These are phyloP conservation scores for Microsporum audouinii DNA, from an alignment of 2,329 filamentous ascomycete species.

Conservation along the genomic window DNA sequence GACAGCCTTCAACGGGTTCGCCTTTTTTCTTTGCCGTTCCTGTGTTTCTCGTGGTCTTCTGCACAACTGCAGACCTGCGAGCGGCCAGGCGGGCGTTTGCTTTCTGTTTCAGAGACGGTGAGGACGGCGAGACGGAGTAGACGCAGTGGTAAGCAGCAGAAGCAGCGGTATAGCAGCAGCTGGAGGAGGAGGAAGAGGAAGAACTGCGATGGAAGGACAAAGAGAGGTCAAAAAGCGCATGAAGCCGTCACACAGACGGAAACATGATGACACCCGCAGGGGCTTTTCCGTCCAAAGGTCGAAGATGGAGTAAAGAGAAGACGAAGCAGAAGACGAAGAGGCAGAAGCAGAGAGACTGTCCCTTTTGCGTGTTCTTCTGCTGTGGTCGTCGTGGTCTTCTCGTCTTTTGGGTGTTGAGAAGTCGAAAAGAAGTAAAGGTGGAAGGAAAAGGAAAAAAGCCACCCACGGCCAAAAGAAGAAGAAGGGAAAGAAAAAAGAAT, in stretches of 20 bases:
- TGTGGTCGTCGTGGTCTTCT: background rate
- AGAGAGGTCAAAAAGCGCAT: slow-evolving; percentile 18
- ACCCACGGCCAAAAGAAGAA: slow-evolving; percentile 1
- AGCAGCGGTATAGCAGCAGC: background rate
- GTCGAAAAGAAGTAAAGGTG: background rate
- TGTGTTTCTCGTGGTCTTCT: background rate
- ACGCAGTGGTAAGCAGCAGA: background rate
- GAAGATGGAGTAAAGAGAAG: background rate
- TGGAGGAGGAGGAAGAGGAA: slow-evolving; percentile 2
- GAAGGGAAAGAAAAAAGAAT: background rate
- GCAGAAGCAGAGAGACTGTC: no score
- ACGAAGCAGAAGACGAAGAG: no score
- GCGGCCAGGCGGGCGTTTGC: slow-evolving; percentile 5
- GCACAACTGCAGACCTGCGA: background rate
- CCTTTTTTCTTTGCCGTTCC: background rate
- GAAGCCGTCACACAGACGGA: slow-evolving; percentile 17
- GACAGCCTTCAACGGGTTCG: background rate
- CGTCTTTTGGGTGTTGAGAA: background rate
- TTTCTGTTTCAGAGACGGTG: slow-evolving; percentile 12
- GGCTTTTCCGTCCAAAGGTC: background rate
- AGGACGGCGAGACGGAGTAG: slow-evolving; percentile 11
- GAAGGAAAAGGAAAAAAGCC: background rate
- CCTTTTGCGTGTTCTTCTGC: background rate
- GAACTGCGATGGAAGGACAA: slow-evolving; percentile 15
- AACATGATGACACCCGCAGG: slow-evolving; percentile 17